Evolutionary conservation across 805 yeast species (phyloP), one percentile per base, ranked within the genome.

Genomic region (Monosporozyma siamensis): DNA sequence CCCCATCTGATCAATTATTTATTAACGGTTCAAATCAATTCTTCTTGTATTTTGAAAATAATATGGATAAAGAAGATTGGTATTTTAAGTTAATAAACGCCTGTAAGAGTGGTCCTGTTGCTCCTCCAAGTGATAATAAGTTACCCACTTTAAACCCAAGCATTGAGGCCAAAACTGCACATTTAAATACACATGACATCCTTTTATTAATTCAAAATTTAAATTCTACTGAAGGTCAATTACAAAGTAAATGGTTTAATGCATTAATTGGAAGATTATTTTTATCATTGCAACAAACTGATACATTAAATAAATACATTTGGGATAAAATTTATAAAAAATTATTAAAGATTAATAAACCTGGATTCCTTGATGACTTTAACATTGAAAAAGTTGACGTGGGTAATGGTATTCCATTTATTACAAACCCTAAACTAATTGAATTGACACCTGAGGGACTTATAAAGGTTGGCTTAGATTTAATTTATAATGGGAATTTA

Each of bases 51-150:
- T 74, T 81, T 35, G 95, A 87, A 51, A 72, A 78, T 39, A 86
- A 88, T 50, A 72, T 72, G 43, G 88, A 82, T 38, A 90, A 90
- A 55, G 98, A 92, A 61, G 95, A 90, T 58, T 80, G 96, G 83
- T 92, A 90, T 58, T 88, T 87, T 61, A 79, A 85, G 1, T 67
- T 92, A 42, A 69, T 90, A n/a, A 69, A 80, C 44, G 94, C 94
- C 1, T 75, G 90, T 0, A 82, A 81, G 46, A 34, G 36, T 14
- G 22, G 21, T 4, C 64, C 62, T 8, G 48, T 51, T 12, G 23
- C 41, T 12, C 34, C 39, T 21, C 44, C 56, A 2, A 30, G 41
- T 4, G 47, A 54, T 7, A 68, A 67, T 40, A 39, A 58, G n/a
- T n/a, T n/a, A n/a, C n/a, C n/a, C n/a, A n/a, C n/a, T 5, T 40